Evolutionary conservation across 2,329 filamentous ascomycete genomes (phyloP).

Genomic region (Fusarium haematococcum): DNA sequence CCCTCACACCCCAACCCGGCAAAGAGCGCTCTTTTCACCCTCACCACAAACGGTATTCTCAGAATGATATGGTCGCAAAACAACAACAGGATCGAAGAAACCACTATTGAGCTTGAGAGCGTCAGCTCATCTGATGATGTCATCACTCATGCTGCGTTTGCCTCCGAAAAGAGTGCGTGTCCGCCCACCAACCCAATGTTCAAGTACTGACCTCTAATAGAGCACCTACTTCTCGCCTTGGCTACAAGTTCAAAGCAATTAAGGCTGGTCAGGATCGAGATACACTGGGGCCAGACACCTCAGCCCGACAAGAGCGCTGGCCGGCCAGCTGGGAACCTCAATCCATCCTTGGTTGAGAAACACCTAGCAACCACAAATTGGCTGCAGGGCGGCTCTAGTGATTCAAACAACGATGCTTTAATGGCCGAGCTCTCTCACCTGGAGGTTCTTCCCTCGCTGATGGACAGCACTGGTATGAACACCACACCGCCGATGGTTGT

Average conservation of each 20-base stretch:
- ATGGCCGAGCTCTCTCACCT: conserved; percentile 78
- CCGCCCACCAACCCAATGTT: not conserved
- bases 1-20: conserved; percentile 78
- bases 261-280: conserved; percentile 77
- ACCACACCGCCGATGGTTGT: conserved; percentile 73
- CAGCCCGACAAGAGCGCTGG: conserved; percentile 67
- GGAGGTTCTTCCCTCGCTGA: conserved; percentile 75
- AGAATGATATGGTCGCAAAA: conserved; percentile 83
- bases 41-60: conserved; percentile 80
- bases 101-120: conserved; percentile 78
- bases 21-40: conserved; percentile 80
- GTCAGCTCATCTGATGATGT: conserved; percentile 78
- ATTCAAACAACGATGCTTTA: conserved; percentile 59
- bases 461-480: conserved; percentile 69
- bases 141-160: conserved; percentile 83
- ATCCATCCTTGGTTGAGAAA: conserved; percentile 65
- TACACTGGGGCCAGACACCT: conserved; percentile 73
- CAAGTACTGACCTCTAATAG: conserved; percentile 48
- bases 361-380: conserved; percentile 70
- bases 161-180: conserved; percentile 76
- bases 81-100: conserved; percentile 78
- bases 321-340: conserved; percentile 60
- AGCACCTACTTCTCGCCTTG: conserved; percentile 72
- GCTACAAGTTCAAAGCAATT: conserved; percentile 79
- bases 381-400: conserved; percentile 61